Evolutionary conservation across 140 eudicot species (phyloP).

Genomic region (Flaveria floridana): DNA sequence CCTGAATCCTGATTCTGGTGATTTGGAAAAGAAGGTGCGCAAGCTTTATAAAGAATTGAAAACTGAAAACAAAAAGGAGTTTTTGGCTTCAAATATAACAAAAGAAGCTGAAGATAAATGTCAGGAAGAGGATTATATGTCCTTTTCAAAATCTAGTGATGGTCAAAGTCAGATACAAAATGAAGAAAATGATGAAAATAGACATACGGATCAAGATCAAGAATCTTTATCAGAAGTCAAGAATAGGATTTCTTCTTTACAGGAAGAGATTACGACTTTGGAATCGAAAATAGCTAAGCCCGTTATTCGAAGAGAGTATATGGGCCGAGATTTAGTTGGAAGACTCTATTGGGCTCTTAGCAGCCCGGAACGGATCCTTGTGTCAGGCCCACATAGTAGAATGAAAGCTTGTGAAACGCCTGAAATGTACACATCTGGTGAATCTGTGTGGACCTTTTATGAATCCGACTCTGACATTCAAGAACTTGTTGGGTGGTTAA

Average conservation of each 20-base stretch:
- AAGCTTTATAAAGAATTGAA: constrained; percentile 39
- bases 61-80: constrained; percentile 33
- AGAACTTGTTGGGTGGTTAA: constrained; percentile 68
- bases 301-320: constrained; percentile 62
- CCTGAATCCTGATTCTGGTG: constrained; percentile 44
- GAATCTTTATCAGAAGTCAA: constrained; percentile 40
- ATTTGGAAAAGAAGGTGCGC: constrained; percentile 39
- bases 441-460: constrained; percentile 64
- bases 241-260: constrained; percentile 50
- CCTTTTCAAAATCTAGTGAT: constrained; percentile 33
- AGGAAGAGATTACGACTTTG: constrained; percentile 48
- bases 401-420: constrained; percentile 27
- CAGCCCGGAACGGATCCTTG: constrained; percentile 50
- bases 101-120: constrained; percentile 36
- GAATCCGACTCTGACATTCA: constrained; percentile 63
- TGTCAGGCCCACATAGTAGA: constrained; percentile 40
- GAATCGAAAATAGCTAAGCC: constrained; percentile 61
- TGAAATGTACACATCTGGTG: constrained; percentile 37
- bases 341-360: constrained; percentile 71
- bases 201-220: constrained; percentile 26
- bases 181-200: constrained; percentile 31
- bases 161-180: constrained; percentile 37
- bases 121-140: constrained; percentile 31
- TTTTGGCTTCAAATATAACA: constrained; percentile 25
- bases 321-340: constrained; percentile 81